Evolutionary conservation across 208 protist species (phyloP).

Genomic region (Leishmania martiniquensis): DNA sequence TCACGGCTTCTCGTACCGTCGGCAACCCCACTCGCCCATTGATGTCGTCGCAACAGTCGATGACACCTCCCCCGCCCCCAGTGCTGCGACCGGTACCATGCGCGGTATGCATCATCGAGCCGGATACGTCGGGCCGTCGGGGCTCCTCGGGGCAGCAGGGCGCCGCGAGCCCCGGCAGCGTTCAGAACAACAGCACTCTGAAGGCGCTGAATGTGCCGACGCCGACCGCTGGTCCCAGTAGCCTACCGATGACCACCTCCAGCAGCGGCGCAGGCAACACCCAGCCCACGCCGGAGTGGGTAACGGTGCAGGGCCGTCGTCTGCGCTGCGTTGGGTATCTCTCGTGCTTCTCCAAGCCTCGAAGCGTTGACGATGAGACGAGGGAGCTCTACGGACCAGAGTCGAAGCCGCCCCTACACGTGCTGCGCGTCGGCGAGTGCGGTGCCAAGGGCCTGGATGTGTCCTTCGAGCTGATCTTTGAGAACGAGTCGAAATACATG

Average conservation of each 20-base stretch:
- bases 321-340: slow-evolving; percentile 71
- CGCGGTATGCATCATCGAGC: slow-evolving; percentile 79
- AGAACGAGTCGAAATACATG: slow-evolving; percentile 52
- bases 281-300: slow-evolving; percentile 34
- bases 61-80: slow-evolving; percentile 10
- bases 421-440: slow-evolving; percentile 28
- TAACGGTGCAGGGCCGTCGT: slow-evolving; percentile 49
- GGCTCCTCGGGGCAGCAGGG: slow-evolving; percentile 4
- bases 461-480: slow-evolving; percentile 70
- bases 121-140: slow-evolving; percentile 41
- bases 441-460: slow-evolving; percentile 44
- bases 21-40: slow-evolving; percentile 1
- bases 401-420: slow-evolving; percentile 9
- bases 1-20: neutral
- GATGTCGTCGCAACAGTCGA: slow-evolving; percentile 3
- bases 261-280: neutral
- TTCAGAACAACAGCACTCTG: slow-evolving; percentile 13
- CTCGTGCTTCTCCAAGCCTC: slow-evolving; percentile 47
- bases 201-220: slow-evolving; percentile 9
- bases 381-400: neutral
- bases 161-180: neutral
- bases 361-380: neutral
- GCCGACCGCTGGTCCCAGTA: neutral
- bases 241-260: slow-evolving; percentile 1
- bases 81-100: slow-evolving; percentile 80